Evolutionary conservation across 805 yeast species (phyloP), one percentile per base, ranked within the genome.

Genomic region (Candida nanaspora): DNA sequence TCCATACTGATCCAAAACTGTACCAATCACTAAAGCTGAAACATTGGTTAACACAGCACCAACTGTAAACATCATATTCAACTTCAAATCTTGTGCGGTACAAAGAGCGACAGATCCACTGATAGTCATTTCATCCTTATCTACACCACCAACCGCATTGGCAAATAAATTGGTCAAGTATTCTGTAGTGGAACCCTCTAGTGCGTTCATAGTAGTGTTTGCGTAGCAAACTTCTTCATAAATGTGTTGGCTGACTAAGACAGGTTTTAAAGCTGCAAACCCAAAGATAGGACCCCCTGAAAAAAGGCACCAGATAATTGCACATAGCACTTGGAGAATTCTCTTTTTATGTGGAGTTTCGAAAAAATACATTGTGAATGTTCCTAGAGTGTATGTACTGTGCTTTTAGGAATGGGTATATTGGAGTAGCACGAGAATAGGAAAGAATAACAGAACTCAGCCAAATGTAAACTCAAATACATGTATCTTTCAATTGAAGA

Each of bases 201-300:
- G n/a, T 13, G 21, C 33, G 28, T 37, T 22, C 27, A 39, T 33
- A 13, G 52, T 39, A 2, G 49, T 40, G 41, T 52, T 42, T 2
- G 50, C 40, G 30, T 58, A 57, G 56, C 97, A 89, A 8, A 66
- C 55, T 2, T 79, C 74, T 21, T 70, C 60, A 53, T 89, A 91
- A 4, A 89, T 82, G 3, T 89, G 88, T 56, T 91, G 89, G 10
- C 68, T 59, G 16, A 87, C 72, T 33, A 91, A 64, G 11, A 89
- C 76, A 6, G 95, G 94, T 56, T 91, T 91, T 40, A 89, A 66
- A 3, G 98, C 97, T 18, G 97, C 96, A 65, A 89, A 89, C 4
- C 98, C 98, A 69, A 89, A 89, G 13, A 89, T 80, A 1, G 94
- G 87, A 5, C 97, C 98, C 0, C 96, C 96, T 0, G 96, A 87